These are phyloP conservation scores for Termitomyces sp. DNA, from an alignment of 768 basidiomycete genomes.

Conservation along the genomic window DNA sequence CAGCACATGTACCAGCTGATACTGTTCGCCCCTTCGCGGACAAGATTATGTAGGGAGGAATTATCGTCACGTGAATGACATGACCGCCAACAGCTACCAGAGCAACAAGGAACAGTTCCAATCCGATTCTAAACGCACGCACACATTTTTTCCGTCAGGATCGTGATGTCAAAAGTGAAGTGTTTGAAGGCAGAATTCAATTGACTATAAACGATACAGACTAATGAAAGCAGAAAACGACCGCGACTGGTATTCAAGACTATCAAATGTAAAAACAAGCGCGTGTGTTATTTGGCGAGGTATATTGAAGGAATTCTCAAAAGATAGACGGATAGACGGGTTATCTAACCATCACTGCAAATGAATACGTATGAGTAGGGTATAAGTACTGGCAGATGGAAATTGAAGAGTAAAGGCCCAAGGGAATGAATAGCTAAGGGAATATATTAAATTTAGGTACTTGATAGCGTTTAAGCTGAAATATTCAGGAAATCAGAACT, in stretches of 20 bases:
- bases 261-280: not conserved
- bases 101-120: too few species aligned
- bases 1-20: too few species aligned
- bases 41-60: too few species aligned
- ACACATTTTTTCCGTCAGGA: too few species aligned
- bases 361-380: not conserved
- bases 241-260: not conserved
- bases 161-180: too few species aligned
- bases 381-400: not conserved
- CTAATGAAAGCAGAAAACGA: not conserved
- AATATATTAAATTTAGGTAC: not conserved
- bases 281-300: not conserved
- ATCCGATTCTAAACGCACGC: too few species aligned
- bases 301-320: not conserved
- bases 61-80: too few species aligned
- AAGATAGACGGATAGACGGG: not conserved
- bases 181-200: too few species aligned
- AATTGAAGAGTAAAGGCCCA: not conserved
- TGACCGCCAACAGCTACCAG: too few species aligned
- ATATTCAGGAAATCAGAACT: not conserved
- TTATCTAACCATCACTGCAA: not conserved
- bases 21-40: too few species aligned
- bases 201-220: not conserved
- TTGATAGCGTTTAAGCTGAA: not conserved
- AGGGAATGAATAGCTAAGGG: not conserved